Percentiles rank a stretch among this genome's conserved stretches.
phyloP scores from a whole-genome alignment of 352 stramenopile species.

The Globisporangium polare region DNA sequence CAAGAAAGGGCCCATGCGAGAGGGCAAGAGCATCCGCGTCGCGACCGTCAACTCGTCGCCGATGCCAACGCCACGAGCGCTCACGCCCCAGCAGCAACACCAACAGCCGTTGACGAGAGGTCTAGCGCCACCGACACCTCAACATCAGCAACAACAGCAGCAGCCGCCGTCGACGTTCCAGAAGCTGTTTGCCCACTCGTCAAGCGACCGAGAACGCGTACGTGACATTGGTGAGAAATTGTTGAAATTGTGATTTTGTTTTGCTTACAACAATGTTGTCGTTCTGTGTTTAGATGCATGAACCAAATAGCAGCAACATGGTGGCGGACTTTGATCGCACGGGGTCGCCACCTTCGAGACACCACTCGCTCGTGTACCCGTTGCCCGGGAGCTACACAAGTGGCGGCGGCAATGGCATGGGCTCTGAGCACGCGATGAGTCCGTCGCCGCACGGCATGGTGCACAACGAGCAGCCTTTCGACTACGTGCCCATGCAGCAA shows the following conservation, averaged over 20 bases:
- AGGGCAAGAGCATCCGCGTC: slow-evolving; percentile 78
- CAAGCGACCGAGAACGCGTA: slow-evolving; percentile 34
- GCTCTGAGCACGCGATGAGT: slow-evolving; percentile 15
- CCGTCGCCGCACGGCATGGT: slow-evolving; percentile 12
- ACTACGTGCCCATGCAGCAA: slow-evolving; percentile 41
- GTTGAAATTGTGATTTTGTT: background rate
- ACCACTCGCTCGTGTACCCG: slow-evolving; percentile 41
- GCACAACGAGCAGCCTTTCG: slow-evolving; percentile 31
- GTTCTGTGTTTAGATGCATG: background rate
- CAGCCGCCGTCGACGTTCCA: slow-evolving; percentile 43
- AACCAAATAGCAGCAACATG: slow-evolving; percentile 5
- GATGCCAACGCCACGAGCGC: slow-evolving; percentile 20
- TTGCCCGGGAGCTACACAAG: slow-evolving; percentile 26
- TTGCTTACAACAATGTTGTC: background rate
- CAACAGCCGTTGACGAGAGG: slow-evolving; percentile 8
- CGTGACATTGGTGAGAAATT: slow-evolving; percentile 15
- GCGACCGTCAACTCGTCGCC: slow-evolving; percentile 51
- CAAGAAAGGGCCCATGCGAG: slow-evolving; percentile 78
- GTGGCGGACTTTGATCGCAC: slow-evolving; percentile 47
- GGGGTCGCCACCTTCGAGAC: slow-evolving; percentile 28
- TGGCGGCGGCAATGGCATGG: slow-evolving; percentile 23
- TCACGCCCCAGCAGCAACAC: slow-evolving; percentile 9
- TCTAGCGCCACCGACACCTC: slow-evolving; percentile 19
- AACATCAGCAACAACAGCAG: slow-evolving; percentile 27
- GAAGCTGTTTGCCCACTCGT: slow-evolving; percentile 46